phyloP scores from a whole-genome alignment of 345 rosid species.

The Lepidium didymum region DNA sequence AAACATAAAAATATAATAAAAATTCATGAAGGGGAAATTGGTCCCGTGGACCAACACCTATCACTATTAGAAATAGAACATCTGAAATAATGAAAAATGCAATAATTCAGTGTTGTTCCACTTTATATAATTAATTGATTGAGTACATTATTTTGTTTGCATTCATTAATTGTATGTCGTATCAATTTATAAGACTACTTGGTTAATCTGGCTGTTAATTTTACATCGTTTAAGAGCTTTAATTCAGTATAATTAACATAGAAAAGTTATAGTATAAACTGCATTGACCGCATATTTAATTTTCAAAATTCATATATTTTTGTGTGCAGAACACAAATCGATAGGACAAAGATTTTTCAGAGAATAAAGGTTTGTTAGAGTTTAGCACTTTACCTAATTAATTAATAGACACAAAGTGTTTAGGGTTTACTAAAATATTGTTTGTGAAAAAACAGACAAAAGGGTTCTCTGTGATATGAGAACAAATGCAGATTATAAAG shows the following conservation, averaged over 20 bases:
- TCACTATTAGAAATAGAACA: neutral
- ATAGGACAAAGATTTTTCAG: conserved; percentile 8
- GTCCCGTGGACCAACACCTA: conserved; percentile 2
- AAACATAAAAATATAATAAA: neutral
- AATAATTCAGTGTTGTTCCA: neutral
- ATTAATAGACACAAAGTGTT: neutral
- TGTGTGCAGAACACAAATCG: neutral
- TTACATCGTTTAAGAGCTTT: neutral
- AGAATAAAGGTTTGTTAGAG: neutral
- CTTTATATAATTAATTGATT: neutral
- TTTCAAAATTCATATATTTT: neutral
- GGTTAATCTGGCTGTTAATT: neutral
- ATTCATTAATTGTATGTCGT: neutral
- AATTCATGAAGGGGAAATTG: neutral
- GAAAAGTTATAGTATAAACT: neutral
- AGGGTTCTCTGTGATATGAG: neutral
- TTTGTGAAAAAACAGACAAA: neutral
- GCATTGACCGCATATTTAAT: neutral
- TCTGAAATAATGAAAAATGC: neutral
- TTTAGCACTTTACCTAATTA: neutral
- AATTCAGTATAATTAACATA: neutral
- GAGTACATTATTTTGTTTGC: neutral
- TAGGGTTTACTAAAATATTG: neutral
- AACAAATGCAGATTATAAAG: neutral
- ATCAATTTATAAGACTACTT: neutral